Base-by-base conservation (phyloP, 768 basidiomycete species). In the Tricholoma furcatifolium region DNA sequence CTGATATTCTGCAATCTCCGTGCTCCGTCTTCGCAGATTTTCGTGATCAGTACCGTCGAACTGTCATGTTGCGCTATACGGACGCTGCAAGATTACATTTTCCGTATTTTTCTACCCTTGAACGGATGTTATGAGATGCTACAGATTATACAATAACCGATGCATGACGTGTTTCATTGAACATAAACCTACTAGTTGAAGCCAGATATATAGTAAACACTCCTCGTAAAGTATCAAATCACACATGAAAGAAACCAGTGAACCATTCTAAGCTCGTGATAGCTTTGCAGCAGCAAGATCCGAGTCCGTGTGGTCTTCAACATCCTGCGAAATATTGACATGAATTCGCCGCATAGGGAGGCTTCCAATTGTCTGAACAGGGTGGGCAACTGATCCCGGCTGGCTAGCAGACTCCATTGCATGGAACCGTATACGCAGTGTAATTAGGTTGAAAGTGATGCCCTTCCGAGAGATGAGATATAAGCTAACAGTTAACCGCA, bases 371-470 rank as follows among this genome's bases (percentile, higher is more conserved):
- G 53, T 54, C 36, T 54, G 53, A 30, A 49, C 47, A 18, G 50
- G 50, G 39, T 54, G 40, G n/a, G 47, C 32, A 2, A 24, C 47
- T 38, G 41, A 40, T 12, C 47, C 43, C 10, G 31, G 36, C 20
- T 43, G 36, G 23, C 23, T 49, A 4, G 47, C 43, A 21, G 20
- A 20, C 23, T 36, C 21, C 38, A 54, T 44, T 2, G 21, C 15
- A 44, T 49, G 47, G 10, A 54, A 47, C 42, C 46, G 48, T 20
- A 54, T 54, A 20, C 53, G 53, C 20, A 54, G 34, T 10, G 53
- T 54, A 31, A 54, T 54, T 5, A 42, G 47, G 35, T 54, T 54
- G 47, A 54, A 54, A 17, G 53, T 54, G 17, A 54, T 54, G 12
- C 53, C 53, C 53, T 54, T 20, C 32, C 34, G 27, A 4, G 7